Percentiles rank a stretch among this genome's conserved stretches.
Conservation (phyloP, 495 filamentous ascomycete genomes). For the Penicillium psychrofluorescens region DNA sequence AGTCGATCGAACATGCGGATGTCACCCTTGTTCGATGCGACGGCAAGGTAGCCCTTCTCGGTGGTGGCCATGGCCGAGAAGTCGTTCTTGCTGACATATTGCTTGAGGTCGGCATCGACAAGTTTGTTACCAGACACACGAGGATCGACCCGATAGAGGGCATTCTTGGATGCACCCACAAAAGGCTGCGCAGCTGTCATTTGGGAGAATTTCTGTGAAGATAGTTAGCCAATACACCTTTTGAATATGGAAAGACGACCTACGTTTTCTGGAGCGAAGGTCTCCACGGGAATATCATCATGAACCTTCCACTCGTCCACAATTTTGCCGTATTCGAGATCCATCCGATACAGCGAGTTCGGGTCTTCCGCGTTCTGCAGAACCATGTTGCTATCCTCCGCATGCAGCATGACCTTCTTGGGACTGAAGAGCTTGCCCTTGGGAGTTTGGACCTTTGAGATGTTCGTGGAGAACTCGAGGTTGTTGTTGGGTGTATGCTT, state of each 20-base stretch:
- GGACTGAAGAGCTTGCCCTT: conserved; percentile 84
- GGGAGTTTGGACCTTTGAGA: conserved; percentile 89
- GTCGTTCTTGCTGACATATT: conserved; percentile 92
- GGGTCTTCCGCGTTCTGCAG: conserved; percentile 79
- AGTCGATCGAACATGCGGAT: conserved; percentile 94
- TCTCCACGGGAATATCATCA: conserved; percentile 87
- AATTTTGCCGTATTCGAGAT: conserved; percentile 97
- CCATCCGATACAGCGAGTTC: conserved; percentile 94
- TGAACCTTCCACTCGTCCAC: conserved; percentile 99
- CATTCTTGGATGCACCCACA: conserved; percentile 83
- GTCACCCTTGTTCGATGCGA: conserved; percentile 95
- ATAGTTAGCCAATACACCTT: conserved; percentile 12
- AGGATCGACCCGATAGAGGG: conserved; percentile 89
- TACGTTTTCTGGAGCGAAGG: conserved; percentile 83
- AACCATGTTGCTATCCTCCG: conserved; percentile 87
- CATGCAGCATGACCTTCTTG: conserved; percentile 96
- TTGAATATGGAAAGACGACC: conserved; percentile 6
- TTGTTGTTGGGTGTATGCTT: conserved; percentile 91
- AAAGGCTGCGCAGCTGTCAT: conserved; percentile 95
- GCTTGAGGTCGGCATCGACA: conserved; percentile 85
- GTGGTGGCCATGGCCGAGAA: conserved; percentile 93
- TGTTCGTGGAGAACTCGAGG: conserved; percentile 94
- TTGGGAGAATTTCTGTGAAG: conserved; percentile 79
- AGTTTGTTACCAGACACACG: conserved; percentile 87
- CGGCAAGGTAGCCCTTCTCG: conserved; percentile 91